A percentile compares a stretch with the other conserved stretches of the same genome.
These are phyloP conservation scores for Candida yuanshanica DNA, from an alignment of 805 yeast species.

Conservation along the genomic window DNA sequence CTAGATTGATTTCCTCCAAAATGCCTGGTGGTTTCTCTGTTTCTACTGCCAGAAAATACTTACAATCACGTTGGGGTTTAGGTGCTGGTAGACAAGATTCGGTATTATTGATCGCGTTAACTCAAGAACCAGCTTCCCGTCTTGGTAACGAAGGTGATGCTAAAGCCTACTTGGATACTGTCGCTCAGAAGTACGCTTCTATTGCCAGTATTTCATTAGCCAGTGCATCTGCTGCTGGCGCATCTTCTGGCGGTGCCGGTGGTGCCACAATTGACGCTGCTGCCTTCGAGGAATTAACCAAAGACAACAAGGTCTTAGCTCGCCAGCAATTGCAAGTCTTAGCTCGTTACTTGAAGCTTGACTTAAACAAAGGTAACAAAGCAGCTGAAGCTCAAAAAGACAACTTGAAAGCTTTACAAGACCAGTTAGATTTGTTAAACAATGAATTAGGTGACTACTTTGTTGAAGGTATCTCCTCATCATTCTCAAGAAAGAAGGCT, in stretches of 20 bases:
- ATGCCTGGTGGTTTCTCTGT: conserved; percentile 99
- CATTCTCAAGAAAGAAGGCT: conserved; percentile 87
- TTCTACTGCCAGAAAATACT: conserved; percentile 85
- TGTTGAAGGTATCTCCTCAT: conserved; percentile 86
- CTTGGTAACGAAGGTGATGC: conserved; percentile 85
- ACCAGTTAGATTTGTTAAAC: conserved; percentile 75
- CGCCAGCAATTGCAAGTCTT: conserved; percentile 72
- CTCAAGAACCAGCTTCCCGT: conserved; percentile 89
- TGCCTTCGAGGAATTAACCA: conserved; percentile 69
- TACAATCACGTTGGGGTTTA: conserved; percentile 89
- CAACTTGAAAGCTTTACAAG: conserved; percentile 76
- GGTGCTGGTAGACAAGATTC: conserved; percentile 94
- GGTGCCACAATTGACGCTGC: conserved; percentile 92
- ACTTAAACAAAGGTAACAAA: conserved; percentile 87
- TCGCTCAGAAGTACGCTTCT: conserved; percentile 82
- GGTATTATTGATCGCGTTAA: conserved; percentile 73
- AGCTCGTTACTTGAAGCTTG: conserved; percentile 92
- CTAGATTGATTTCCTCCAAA: conserved; percentile 90
- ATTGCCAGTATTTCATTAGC: conserved; percentile 76
- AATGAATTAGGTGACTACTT: conserved; percentile 86
- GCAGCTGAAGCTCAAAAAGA: conserved; percentile 71
- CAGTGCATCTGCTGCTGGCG: conserved; percentile 47
- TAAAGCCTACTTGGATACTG: conserved; percentile 76
- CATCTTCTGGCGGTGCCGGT: conserved; percentile 53
- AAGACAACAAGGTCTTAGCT: conserved; percentile 43